Base-by-base conservation (phyloP, 495 filamentous ascomycete genomes). In the Ascodesmis nigricans region DNA sequence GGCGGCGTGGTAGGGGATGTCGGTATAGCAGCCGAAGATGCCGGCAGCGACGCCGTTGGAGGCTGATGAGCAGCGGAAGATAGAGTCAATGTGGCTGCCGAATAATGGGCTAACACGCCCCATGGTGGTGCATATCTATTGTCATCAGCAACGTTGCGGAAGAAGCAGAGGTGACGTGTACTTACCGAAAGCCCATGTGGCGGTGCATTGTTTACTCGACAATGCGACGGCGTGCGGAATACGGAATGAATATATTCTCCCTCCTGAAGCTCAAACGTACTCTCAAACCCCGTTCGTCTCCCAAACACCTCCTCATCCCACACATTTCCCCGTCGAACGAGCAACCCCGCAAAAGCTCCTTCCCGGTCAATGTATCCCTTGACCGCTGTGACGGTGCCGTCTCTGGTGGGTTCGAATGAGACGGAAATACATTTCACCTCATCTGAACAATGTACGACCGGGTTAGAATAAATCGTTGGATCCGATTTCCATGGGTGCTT, bases 231-330 rank as follows among this genome's bases (percentile, higher is more conserved):
- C n/a, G n/a, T n/a, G 14, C 10, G 35, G 20, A 44, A 50, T 1
- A 50, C 22, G 1, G 45, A 49, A 35, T 49, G 33, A 48, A 48
- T 16, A 5, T 13, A 33, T 20, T 52, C 48, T 6, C 39, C 43
- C 18, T 40, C 19, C 11, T 1, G 23, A 15, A 52, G 22, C 17
- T 50, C 47, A 25, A 50, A 43, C 13, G 36, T 44, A 18, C 33
- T 41, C 22, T 52, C 48, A 27, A 43, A 50, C 4, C 43, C 39
- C 8, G 48, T 46, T 22, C 46, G 42, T 26, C 43, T 25, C 13
- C 48, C 48, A 34, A 52, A 50, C 6, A 41, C 39, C 11, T 45
- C 31, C 20, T 44, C 34, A 15, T 29, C 28, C 48, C 48, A 52
- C 11, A 31, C 34, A 3, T 47, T 47, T 19, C 34, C 28, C 19